Base-by-base conservation (phyloP, 352 stramenopile genomes). In the Globisporangium abappressorium region DNA sequence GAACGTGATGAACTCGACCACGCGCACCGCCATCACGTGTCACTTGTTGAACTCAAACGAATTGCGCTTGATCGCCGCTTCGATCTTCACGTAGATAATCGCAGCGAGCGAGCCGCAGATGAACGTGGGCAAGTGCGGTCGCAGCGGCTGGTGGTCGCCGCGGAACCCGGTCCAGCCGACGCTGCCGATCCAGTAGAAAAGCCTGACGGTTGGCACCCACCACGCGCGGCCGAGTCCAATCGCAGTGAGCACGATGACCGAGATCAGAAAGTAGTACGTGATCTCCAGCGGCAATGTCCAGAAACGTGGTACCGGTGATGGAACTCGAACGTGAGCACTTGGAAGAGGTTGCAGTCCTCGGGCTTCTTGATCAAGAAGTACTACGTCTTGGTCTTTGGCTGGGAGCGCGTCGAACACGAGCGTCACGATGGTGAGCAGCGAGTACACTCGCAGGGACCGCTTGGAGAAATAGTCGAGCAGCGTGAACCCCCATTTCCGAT, bases 241-340 rank as follows among this genome's bases (percentile, higher is more conserved):
- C 36, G 47, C 49, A 41, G 14, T 15, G 18, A 79, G 57, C 15
- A 77, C 71, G 20, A 77, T 70, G 53, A 77, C 47, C 1, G 71
- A 71, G 43, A 80, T 75, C 28, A 73, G 56, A 8, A 79, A 79
- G 58, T 82, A 83, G 69, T 83, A 83, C 0, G 41, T 56, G 54
- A 83, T 83, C 67, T 83, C 76, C 18, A 88, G 64, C 0, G 76
- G 78, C n/a, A 88, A 69, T 12, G 80, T 79, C 80, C 80, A 88
- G 30, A 88, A 77, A 88, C 69, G 53, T 82, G 71, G 33, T 77
- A 81, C 3, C 74, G 76, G 30, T 71, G 73, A 15, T 28, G n/a
- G 28, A 59, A 59, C 5, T 66, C 49, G 57, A 86, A 84, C 6
- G 70, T 66, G 24, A 85, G 75, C 24, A 81, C 78, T 14, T 80